Conservation (phyloP, 2,329 filamentous ascomycete species). For the Harringtonia aguacate region DNA sequence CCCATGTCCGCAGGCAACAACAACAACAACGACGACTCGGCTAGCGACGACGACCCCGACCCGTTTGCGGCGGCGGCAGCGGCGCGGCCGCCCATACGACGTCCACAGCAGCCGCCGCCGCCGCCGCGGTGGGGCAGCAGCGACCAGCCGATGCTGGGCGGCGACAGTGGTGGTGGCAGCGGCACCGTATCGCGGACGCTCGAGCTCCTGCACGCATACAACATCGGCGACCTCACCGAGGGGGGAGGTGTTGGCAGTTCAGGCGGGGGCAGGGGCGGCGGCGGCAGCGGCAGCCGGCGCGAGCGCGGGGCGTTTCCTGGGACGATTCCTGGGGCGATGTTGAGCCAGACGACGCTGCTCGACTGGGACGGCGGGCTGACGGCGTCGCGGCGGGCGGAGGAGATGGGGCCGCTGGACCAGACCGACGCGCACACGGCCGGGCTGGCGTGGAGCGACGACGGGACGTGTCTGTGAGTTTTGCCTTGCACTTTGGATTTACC, state of each 20-base stretch:
- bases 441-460: conserved; percentile 51
- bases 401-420: conserved; percentile 32
- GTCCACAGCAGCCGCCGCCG: neutral
- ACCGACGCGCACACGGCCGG: conserved; percentile 55
- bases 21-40: neutral
- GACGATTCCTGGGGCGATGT: conserved; percentile 15
- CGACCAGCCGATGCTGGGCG: neutral
- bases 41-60: neutral
- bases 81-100: neutral
- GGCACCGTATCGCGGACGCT: neutral
- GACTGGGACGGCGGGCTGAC: conserved; percentile 16
- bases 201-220: neutral
- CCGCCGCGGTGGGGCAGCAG: neutral
- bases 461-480: conserved; percentile 42
- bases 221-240: neutral
- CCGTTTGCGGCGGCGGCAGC: neutral
- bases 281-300: neutral
- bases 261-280: too few relatives aligned
- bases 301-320: conserved; percentile 14
- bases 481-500: neutral
- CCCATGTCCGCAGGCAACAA: too few relatives aligned
- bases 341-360: conserved; percentile 23
- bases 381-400: neutral
- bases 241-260: too few relatives aligned
- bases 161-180: neutral